phyloP scores from a whole-genome alignment of 371 early-diverging fungal genomes.

The Mucor mucedo region DNA sequence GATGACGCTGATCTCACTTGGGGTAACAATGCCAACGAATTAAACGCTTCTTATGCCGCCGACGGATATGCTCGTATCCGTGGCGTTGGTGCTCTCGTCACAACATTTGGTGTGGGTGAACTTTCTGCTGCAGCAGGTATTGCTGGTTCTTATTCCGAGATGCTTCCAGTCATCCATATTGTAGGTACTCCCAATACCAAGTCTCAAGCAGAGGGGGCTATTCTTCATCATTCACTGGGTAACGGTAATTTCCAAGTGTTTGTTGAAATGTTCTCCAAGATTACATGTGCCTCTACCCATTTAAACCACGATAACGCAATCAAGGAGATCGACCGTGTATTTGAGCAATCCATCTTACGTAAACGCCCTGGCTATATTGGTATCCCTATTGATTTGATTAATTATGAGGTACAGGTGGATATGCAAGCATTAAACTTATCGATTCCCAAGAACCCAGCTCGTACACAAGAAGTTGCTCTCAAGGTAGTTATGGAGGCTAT shows the following conservation, averaged over 20 bases:
- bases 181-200: slow-evolving; percentile 53
- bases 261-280: slow-evolving; percentile 42
- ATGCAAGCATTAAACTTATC: slow-evolving; percentile 26
- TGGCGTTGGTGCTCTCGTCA: slow-evolving; percentile 47
- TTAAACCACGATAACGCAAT: slow-evolving; percentile 39
- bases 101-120: slow-evolving; percentile 67
- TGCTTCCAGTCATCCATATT: slow-evolving; percentile 62
- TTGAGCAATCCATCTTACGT: slow-evolving; percentile 24
- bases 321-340: slow-evolving; percentile 49
- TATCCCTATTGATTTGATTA: slow-evolving; percentile 55
- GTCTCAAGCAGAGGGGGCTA: slow-evolving; percentile 48
- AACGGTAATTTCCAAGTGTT: slow-evolving; percentile 59
- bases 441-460: slow-evolving; percentile 33
- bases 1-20: slow-evolving; percentile 44
- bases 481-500: slow-evolving; percentile 37
- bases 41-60: slow-evolving; percentile 57
- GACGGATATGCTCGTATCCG: slow-evolving; percentile 59
- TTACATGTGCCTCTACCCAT: slow-evolving; percentile 47
- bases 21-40: slow-evolving; percentile 51
- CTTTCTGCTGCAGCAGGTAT: slow-evolving; percentile 54
- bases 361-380: slow-evolving; percentile 55
- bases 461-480: slow-evolving; percentile 38
- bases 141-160: slow-evolving; percentile 60
- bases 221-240: slow-evolving; percentile 63
- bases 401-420: slow-evolving; percentile 33